phyloP scores from a whole-genome alignment of 1,284 basidiomycete species.

The Rhizoctonia solani region DNA sequence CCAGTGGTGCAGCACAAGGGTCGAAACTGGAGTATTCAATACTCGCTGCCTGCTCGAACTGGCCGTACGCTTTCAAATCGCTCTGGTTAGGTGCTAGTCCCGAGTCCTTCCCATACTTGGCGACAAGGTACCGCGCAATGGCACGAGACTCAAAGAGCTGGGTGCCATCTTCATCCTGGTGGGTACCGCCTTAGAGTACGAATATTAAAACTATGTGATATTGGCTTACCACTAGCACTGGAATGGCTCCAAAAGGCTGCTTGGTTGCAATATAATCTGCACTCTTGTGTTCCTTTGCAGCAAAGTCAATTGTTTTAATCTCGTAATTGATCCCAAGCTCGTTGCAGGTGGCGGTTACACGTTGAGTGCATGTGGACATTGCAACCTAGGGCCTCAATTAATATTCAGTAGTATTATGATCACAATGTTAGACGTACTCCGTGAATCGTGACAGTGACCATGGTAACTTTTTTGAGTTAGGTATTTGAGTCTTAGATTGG shows the following conservation, averaged over 20 bases:
- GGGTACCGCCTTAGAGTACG: background rate
- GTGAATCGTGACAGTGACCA: conserved; percentile 12
- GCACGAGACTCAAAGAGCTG: conserved; percentile 54
- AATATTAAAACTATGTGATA: background rate
- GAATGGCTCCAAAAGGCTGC: conserved; percentile 37
- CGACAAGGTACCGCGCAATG: conserved; percentile 50
- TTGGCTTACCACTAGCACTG: conserved; percentile 25
- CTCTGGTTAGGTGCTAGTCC: conserved; percentile 45
- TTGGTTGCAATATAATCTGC: conserved; percentile 20
- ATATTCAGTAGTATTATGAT: no score
- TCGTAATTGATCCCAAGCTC: conserved; percentile 31
- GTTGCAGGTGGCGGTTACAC: conserved; percentile 19
- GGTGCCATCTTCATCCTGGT: conserved; percentile 40
- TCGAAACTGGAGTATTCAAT: conserved; percentile 52
- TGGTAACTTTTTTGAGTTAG: background rate
- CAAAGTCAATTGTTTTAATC: background rate
- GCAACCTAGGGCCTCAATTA: background rate
- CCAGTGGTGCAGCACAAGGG: conserved; percentile 21
- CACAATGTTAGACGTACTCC: background rate
- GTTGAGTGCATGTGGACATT: conserved; percentile 33
- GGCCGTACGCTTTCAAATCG: conserved; percentile 49
- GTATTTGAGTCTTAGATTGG: no score
- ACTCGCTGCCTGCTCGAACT: conserved; percentile 61
- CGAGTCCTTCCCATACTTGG: conserved; percentile 46
- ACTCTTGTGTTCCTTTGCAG: conserved; percentile 29